Evolutionary conservation across 805 yeast genomes (phyloP).

Genomic region (Candida pseudofarinosa): DNA sequence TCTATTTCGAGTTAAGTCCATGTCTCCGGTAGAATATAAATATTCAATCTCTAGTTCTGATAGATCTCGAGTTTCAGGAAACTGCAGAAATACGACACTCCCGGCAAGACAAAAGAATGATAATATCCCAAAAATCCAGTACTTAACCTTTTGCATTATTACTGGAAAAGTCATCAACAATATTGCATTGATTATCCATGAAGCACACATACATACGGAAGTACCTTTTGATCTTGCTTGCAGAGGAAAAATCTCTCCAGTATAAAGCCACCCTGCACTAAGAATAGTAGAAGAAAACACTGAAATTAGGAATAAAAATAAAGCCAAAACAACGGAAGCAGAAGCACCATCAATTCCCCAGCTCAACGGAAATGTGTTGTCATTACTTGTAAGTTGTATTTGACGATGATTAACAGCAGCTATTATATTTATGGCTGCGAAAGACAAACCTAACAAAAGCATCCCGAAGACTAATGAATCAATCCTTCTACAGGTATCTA

Average conservation of each 20-base stretch:
- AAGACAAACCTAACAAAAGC: conserved; percentile 30
- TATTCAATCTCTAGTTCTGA: conserved; percentile 19
- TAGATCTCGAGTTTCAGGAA: conserved; percentile 44
- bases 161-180: conserved; percentile 40
- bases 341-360: conserved; percentile 18
- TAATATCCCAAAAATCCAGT: conserved; percentile 39
- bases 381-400: conserved; percentile 16
- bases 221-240: conserved; percentile 45
- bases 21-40: conserved; percentile 10
- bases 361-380: conserved; percentile 5
- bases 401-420: conserved; percentile 33
- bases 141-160: conserved; percentile 28
- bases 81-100: conserved; percentile 22
- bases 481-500: conserved; percentile 45
- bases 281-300: conserved; percentile 44
- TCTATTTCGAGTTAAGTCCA: neutral
- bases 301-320: conserved; percentile 43
- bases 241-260: conserved; percentile 46
- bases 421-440: conserved; percentile 28
- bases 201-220: conserved; percentile 41
- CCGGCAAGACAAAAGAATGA: conserved; percentile 31
- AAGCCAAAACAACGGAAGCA: conserved; percentile 41
- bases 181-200: conserved; percentile 39
- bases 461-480: conserved; percentile 45
- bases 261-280: conserved; percentile 47